Evolutionary conservation across 306 rosid genomes (phyloP), one percentile per base, ranked within the genome.

Genomic region (Arachis stenosperma): DNA sequence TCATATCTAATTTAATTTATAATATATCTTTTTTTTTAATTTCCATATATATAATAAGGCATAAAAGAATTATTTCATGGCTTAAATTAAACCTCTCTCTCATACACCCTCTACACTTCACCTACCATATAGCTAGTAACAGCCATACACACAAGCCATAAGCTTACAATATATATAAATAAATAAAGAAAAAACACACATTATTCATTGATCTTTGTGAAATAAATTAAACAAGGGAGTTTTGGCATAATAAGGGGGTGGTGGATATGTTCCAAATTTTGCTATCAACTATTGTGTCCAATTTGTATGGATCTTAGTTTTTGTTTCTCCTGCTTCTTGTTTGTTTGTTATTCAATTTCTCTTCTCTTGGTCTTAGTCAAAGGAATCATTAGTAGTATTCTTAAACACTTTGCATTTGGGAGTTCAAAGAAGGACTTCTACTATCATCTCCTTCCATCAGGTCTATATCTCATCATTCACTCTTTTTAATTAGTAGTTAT

Each of bases 51-150:
- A 33, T 33, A 33, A 33, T 33, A 33, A 33, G 37, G 4, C 1
- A 41, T 69, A 68, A 69, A 77, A 60, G 0, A 33, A 80, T 53
- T 74, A 79, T 72, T 83, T 79, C 63, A 67, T 62, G 17, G 14
- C 69, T 47, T 52, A 71, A 47, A 43, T 54, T 52, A 71, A 47
- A 36, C 42, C 37, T 80, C 78, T 76, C 80, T 65, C 79, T 88
- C 97, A 94, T 89, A 79, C 95, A 74, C 82, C 63, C 78, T 56
- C 81, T 79, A 84, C 95, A 81, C 55, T 87, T 89, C 92, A 94
- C 99, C 99, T 89, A 94, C 95, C 91, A 51, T 69, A 47, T 44
- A 6, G 8, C 10, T 8, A 40, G 29, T 81, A 84, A 71, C 87
- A 86, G 76, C 84, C 80, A 71, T 57, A 17, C 37, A 71, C 61